A percentile compares a stretch with the other conserved stretches of the same genome.
phyloP scores from a whole-genome alignment of 768 basidiomycete species.

The Rhizopogon sp. region DNA sequence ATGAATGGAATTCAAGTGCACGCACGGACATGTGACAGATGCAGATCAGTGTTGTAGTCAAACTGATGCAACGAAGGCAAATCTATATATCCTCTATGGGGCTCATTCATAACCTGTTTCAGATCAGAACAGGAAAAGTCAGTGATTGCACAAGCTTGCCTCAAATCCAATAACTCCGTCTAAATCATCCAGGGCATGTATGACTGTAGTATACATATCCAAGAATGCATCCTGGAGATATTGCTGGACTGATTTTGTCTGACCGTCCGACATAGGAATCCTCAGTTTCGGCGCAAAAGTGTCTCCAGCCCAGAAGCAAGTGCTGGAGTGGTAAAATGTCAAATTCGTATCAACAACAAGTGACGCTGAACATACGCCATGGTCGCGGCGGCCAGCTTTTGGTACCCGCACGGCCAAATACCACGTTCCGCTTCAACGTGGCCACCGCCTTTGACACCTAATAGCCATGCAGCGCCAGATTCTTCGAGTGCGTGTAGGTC shows the following conservation, averaged over 20 bases:
- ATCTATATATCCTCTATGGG: conserved; percentile 88
- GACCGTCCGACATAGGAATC: conserved; percentile 41
- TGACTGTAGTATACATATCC: conserved; percentile 69
- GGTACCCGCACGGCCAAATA: conserved; percentile 91
- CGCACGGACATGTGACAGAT: conserved; percentile 74
- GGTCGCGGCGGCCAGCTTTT: conserved; percentile 88
- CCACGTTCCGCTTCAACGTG: conserved; percentile 76
- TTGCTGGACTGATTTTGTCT: conserved; percentile 63
- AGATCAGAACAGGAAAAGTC: background rate
- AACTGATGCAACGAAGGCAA: conserved; percentile 78
- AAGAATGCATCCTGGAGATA: conserved; percentile 83
- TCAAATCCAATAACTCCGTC: conserved; percentile 87
- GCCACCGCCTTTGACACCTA: conserved; percentile 73
- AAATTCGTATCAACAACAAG: background rate
- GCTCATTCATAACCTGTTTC: conserved; percentile 86
- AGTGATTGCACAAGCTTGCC: conserved; percentile 36
- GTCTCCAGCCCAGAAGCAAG: conserved; percentile 91
- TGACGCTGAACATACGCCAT: conserved; percentile 63
- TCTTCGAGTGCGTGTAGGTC: conserved; percentile 76
- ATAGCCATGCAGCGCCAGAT: conserved; percentile 82
- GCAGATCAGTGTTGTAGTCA: conserved; percentile 94
- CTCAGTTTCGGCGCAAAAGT: conserved; percentile 75
- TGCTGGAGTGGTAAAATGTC: conserved; percentile 38
- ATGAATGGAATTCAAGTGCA: conserved; percentile 10
- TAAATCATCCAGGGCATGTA: conserved; percentile 61